Evolutionary conservation across 768 basidiomycete genomes (phyloP).

Genomic region (Boletus reticulatus): DNA sequence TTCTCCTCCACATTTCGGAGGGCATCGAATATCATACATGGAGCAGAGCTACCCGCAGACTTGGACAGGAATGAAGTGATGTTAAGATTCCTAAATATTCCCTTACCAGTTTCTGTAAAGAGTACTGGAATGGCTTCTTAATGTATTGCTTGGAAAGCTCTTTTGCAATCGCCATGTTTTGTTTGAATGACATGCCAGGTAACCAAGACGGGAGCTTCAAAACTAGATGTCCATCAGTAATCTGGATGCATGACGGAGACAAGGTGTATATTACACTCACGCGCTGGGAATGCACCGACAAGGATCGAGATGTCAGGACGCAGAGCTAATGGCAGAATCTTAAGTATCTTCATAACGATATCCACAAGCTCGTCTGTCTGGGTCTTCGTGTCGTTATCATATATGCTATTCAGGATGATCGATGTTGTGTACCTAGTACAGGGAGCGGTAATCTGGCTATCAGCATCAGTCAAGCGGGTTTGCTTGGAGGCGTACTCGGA

Average conservation of each 20-base stretch:
- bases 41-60: conserved; percentile 5
- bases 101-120: conserved; percentile 20
- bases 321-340: conserved; percentile 7
- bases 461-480: not conserved
- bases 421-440: conserved; percentile 21
- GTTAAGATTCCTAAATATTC: not conserved
- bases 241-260: not conserved
- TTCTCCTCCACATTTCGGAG: conserved; percentile 10
- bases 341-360: conserved; percentile 3
- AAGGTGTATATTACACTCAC: conserved; percentile 5
- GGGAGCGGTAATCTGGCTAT: not conserved
- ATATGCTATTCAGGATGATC: conserved; percentile 18
- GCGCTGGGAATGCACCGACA: conserved; percentile 13
- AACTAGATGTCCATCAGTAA: conserved; percentile 3
- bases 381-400: conserved; percentile 17
- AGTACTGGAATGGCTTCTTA: conserved; percentile 11
- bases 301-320: conserved; percentile 20
- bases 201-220: conserved; percentile 23
- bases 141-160: conserved; percentile 14
- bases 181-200: conserved; percentile 24
- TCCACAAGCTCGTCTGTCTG: conserved; percentile 14
- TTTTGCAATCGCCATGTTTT: conserved; percentile 18
- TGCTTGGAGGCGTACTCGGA: conserved; percentile 25
- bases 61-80: conserved; percentile 1
- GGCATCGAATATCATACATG: conserved; percentile 22